These are phyloP conservation scores for Pseudevernia furfuracea DNA, from an alignment of 495 filamentous ascomycete species.

Conservation along the genomic window DNA sequence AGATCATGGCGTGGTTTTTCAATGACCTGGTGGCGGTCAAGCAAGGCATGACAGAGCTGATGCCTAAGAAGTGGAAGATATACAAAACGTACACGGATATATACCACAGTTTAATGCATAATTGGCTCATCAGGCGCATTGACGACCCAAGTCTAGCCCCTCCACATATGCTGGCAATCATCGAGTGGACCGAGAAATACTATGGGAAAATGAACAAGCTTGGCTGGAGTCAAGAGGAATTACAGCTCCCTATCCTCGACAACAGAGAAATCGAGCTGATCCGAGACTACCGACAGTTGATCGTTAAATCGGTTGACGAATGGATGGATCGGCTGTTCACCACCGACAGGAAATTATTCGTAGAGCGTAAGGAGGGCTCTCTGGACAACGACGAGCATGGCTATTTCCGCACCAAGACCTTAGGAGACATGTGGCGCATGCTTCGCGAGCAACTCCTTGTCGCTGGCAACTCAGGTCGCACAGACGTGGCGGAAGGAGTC, in stretches of 20 bases:
- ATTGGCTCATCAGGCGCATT: constrained; percentile 72
- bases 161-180: constrained; percentile 75
- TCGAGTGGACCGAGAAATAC: constrained; percentile 93
- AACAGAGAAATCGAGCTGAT: constrained; percentile 81
- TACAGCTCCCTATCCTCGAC: constrained; percentile 77
- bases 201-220: constrained; percentile 91
- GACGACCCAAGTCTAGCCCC: constrained; percentile 72
- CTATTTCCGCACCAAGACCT: constrained; percentile 78
- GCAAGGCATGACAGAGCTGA: constrained; percentile 76
- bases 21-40: constrained; percentile 90
- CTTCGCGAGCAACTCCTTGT: constrained; percentile 80
- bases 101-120: constrained; percentile 91
- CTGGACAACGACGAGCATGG: constrained; percentile 80
- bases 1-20: constrained; percentile 89
- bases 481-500: constrained; percentile 85
- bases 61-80: constrained; percentile 97
- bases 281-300: constrained; percentile 85
- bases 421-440: constrained; percentile 97
- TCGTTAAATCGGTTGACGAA: constrained; percentile 89
- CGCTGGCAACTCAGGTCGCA: constrained; percentile 68
- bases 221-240: constrained; percentile 62
- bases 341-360: constrained; percentile 71
- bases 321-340: constrained; percentile 91
- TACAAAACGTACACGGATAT: constrained; percentile 81
- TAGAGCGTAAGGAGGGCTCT: constrained; percentile 65